Evolutionary conservation across 164 flowering plant species (phyloP), one percentile per base, ranked within the genome.

Genomic region (Santalum album): DNA sequence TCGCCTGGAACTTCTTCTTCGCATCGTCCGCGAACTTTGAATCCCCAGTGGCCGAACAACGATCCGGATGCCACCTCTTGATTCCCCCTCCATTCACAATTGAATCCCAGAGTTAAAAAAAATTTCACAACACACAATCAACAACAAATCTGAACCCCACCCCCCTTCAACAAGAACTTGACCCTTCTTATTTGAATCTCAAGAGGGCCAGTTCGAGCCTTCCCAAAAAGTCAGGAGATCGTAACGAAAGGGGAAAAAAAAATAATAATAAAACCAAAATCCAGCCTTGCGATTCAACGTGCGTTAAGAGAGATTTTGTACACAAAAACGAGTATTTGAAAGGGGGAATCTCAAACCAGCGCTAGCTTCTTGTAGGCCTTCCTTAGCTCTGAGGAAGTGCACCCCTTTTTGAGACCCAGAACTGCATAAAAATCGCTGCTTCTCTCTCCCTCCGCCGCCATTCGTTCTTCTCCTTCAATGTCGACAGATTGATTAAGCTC

Each of bases 11-110:
- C 52, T 80, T 92, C 75, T 75, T 78, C 81, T 92, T 92, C 0
- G 95, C 74, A 66, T 88, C 94, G 54, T 92, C 96, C 19, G 77
- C 78, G 54, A 68, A 73, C 70, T 69, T 84, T 4, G 78, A 64
- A 68, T 76, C 72, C 22, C 92, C 98, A 6, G 86, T 68, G 7
- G 86, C 73, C 15, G 88, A 75, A 58, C 84, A 86, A 6, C 96
- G 84, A 76, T 88, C 98, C 19, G 98, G 98, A 43, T 92, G 98
- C 96, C 96, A 92, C 72, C 73, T 81, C 98, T 92, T 17, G 3
- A 42, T 67, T n/a, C 34, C 15, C 15, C 59, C 19, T 34, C 47
- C 43, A 25, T 21, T 49, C 19, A 11, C n/a, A 42, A 42, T 9
- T 42, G 16, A 42, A 42, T 29, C 9, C 9, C 34, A 29, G 34